These are phyloP conservation scores for Chrysoporthe cubensis DNA, from an alignment of 2,329 filamentous ascomycete genomes.

Conservation along the genomic window DNA sequence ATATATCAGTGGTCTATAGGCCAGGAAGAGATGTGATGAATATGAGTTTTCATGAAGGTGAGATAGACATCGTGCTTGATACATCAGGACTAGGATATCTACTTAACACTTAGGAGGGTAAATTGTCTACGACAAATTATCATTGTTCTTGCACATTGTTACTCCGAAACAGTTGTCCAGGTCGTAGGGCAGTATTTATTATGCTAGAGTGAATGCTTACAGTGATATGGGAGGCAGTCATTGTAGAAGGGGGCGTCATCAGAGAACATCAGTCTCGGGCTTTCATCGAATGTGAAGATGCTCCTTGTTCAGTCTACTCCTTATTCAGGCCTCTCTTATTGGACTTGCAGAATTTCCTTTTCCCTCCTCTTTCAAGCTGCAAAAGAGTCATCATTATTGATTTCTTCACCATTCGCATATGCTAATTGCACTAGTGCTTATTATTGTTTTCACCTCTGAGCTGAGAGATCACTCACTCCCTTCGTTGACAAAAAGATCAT, in stretches of 20 bases:
- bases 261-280: not conserved
- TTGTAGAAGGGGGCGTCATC: not conserved
- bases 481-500: not conserved
- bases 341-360: not conserved
- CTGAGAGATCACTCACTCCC: not conserved
- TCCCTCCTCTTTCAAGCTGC: not conserved
- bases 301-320: not conserved
- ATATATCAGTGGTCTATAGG: not conserved
- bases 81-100: not conserved
- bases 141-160: too few relatives aligned
- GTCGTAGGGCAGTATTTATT: not conserved
- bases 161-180: not conserved
- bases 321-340: not conserved
- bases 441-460: not conserved
- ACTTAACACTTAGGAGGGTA: too few relatives aligned
- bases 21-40: not conserved
- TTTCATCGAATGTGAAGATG: not conserved
- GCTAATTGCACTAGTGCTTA: not conserved
- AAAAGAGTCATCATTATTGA: not conserved
- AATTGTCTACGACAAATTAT: too few relatives aligned
- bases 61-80: not conserved
- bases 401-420: not conserved
- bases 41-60: not conserved
- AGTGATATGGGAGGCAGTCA: not conserved
- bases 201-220: not conserved